Evolutionary conservation across 495 filamentous ascomycete genomes (phyloP).

Genomic region (Apodospora peruviana): DNA sequence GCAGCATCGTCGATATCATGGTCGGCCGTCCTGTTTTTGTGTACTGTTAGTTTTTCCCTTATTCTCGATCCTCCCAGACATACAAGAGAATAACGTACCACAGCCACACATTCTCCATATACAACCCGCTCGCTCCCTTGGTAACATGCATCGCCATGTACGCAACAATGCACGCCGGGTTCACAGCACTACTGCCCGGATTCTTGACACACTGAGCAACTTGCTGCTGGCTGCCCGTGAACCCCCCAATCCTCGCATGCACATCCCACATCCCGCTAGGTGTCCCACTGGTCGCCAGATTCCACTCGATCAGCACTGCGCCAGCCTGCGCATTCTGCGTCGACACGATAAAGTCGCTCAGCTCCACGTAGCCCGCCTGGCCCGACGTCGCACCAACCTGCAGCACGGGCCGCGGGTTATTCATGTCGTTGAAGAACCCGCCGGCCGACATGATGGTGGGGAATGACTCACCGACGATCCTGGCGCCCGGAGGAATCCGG

Average conservation of each 20-base stretch:
- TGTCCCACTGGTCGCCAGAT: conserved; percentile 53
- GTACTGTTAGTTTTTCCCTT: too few relatives aligned
- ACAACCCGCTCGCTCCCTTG: conserved; percentile 53
- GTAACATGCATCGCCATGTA: conserved; percentile 83
- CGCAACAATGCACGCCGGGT: conserved; percentile 58
- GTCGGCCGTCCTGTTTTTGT: conserved; percentile 73
- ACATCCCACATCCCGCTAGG: conserved; percentile 85
- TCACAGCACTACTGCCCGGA: conserved; percentile 46
- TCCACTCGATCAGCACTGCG: conserved; percentile 71
- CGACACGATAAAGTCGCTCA: conserved; percentile 70
- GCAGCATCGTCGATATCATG: conserved; percentile 73
- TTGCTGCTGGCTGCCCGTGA: conserved; percentile 70
- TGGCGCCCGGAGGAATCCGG: conserved; percentile 52
- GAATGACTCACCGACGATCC: conserved; percentile 83
- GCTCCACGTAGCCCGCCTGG: conserved; percentile 69
- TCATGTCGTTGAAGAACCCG: conserved; percentile 59
- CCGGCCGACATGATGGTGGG: conserved; percentile 81
- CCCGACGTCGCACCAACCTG: conserved; percentile 70
- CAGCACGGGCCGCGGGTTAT: conserved; percentile 62
- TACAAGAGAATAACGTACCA: conserved; percentile 48
- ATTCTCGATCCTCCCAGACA: background rate
- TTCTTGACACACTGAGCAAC: conserved; percentile 65
- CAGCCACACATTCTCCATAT: conserved; percentile 88
- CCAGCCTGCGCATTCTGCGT: conserved; percentile 64
- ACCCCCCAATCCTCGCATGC: conserved; percentile 78